phyloP scores from a whole-genome alignment of 1,284 basidiomycete genomes.

The Exobasidium rhododendri region DNA sequence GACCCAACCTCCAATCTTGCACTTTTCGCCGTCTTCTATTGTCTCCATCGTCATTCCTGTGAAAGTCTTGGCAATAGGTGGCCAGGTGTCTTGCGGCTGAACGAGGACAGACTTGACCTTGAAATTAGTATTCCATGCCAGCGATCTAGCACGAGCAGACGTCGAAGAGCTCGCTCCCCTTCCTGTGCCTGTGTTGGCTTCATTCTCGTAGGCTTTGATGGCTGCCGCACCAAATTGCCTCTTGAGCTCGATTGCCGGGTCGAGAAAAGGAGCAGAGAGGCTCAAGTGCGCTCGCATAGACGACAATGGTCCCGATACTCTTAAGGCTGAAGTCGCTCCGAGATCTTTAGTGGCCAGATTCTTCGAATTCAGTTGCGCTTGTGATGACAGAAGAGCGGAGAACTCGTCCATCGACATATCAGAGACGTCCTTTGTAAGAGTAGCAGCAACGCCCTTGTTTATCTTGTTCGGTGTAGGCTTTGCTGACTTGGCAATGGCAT shows the following conservation, averaged over 20 bases:
- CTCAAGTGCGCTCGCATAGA: conserved; percentile 29
- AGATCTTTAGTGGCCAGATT: not conserved
- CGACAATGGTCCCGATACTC: conserved; percentile 15
- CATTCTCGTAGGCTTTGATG: conserved; percentile 48
- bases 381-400: conserved; percentile 38
- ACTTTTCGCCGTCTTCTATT: conserved; percentile 22
- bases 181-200: conserved; percentile 22
- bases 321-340: not conserved
- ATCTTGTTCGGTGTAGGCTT: conserved; percentile 1
- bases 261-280: conserved; percentile 38
- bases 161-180: conserved; percentile 14
- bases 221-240: conserved; percentile 52
- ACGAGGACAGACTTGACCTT: conserved; percentile 41
- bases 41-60: conserved; percentile 51
- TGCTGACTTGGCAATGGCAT: not conserved
- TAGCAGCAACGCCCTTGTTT: conserved; percentile 18
- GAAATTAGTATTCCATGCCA: conserved; percentile 46
- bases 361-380: conserved; percentile 18
- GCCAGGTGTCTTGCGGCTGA: conserved; percentile 47
- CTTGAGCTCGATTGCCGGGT: conserved; percentile 46
- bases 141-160: conserved; percentile 33
- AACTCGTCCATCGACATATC: conserved; percentile 52
- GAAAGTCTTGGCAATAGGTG: conserved; percentile 44
- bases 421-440: conserved; percentile 29
- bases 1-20: conserved; percentile 40